These are phyloP conservation scores for Chernovozyma aurita DNA, from an alignment of 1,139 yeast species.

Conservation along the genomic window DNA sequence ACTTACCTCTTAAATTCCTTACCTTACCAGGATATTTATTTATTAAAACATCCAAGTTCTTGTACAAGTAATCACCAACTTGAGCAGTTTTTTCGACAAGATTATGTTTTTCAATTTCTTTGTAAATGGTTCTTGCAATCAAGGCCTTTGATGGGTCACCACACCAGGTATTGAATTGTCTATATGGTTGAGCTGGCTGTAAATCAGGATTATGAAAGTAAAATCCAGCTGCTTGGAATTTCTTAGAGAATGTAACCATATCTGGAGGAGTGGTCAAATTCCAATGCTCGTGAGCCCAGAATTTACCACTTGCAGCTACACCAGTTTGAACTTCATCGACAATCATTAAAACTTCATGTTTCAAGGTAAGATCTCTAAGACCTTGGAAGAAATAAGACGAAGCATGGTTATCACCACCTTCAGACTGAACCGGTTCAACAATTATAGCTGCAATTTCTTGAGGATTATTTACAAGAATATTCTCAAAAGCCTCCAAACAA, in stretches of 20 bases:
- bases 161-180: slow-evolving; percentile 84
- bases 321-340: slow-evolving; percentile 77
- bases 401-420: slow-evolving; percentile 75
- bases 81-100: slow-evolving; percentile 48
- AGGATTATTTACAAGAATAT: slow-evolving; percentile 44
- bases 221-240: slow-evolving; percentile 78
- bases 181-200: slow-evolving; percentile 59
- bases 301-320: slow-evolving; percentile 66
- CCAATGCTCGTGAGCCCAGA: slow-evolving; percentile 76
- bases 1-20: slow-evolving; percentile 59
- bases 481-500: slow-evolving; percentile 55
- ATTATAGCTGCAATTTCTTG: slow-evolving; percentile 59
- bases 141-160: slow-evolving; percentile 73
- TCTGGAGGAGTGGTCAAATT: slow-evolving; percentile 62
- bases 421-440: slow-evolving; percentile 71
- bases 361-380: slow-evolving; percentile 56
- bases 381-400: slow-evolving; percentile 59
- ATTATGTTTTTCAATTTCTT: slow-evolving; percentile 50
- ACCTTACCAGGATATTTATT: slow-evolving; percentile 41
- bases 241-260: slow-evolving; percentile 71
- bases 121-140: slow-evolving; percentile 58
- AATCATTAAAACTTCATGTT: slow-evolving; percentile 56
- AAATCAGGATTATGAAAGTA: slow-evolving; percentile 62
- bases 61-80: slow-evolving; percentile 58
- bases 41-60: slow-evolving; percentile 39